Percentiles rank a stretch among this genome's conserved stretches.
Conservation (phyloP, 441 rosid species). For the Bocquillonia castaneifolia region DNA sequence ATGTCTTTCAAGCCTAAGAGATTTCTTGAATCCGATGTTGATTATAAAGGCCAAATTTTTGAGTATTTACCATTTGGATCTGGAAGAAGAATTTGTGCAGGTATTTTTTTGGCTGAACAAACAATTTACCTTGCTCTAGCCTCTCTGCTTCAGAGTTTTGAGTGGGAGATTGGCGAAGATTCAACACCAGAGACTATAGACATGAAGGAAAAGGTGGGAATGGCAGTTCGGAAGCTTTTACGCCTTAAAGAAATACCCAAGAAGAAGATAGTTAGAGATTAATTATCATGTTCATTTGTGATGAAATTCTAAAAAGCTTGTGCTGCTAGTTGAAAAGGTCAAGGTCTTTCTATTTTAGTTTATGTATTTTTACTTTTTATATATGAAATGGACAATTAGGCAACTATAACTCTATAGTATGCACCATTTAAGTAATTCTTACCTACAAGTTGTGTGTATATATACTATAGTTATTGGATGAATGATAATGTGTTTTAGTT, state of each 20-base stretch:
- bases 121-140: slow-evolving; percentile 25
- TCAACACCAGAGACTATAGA: background rate
- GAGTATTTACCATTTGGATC: slow-evolving; percentile 36
- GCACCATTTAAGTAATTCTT: no score
- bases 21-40: slow-evolving; percentile 27
- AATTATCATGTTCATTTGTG: no score
- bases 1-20: slow-evolving; percentile 30
- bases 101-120: slow-evolving; percentile 26
- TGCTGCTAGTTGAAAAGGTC: no score
- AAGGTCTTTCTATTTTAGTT: no score
- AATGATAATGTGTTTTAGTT: no score
- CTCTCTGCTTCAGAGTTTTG: slow-evolving; percentile 29
- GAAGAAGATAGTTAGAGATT: no score
- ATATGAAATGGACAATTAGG: no score
- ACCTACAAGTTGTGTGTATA: no score
- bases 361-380: no score
- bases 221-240: background rate
- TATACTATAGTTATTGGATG: no score
- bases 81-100: slow-evolving; percentile 34
- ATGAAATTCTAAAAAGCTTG: no score
- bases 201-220: background rate
- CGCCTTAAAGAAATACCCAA: background rate
- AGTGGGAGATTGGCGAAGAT: slow-evolving; percentile 26
- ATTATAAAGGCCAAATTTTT: slow-evolving; percentile 30
- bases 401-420: no score